These are phyloP conservation scores for Lactifluus volemus DNA, from an alignment of 768 basidiomycete genomes.

Conservation along the genomic window DNA sequence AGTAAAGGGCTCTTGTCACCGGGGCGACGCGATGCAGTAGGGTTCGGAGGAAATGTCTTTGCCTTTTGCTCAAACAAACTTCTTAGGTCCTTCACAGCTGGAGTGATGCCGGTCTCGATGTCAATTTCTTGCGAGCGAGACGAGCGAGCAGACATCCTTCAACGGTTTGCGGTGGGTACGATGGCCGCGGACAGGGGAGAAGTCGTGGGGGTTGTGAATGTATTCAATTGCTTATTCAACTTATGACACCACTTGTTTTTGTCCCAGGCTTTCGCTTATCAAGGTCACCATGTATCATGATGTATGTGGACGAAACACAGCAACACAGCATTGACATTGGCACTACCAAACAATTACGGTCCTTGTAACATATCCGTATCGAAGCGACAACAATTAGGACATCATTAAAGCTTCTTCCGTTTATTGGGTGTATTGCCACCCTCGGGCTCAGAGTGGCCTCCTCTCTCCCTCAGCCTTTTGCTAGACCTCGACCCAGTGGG, in stretches of 20 bases:
- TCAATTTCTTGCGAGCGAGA: neutral
- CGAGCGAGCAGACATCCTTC: neutral
- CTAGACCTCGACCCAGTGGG: neutral
- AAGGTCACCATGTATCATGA: too few relatives aligned
- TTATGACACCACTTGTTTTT: too few relatives aligned
- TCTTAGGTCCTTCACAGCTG: slow-evolving; percentile 12
- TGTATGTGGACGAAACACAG: neutral
- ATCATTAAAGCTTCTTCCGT: neutral
- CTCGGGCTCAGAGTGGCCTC: neutral
- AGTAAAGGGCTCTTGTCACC: neutral
- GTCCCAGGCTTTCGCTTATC: neutral
- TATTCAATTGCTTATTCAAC: too few relatives aligned
- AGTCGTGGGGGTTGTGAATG: neutral
- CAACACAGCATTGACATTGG: neutral
- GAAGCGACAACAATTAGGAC: neutral
- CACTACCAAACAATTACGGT: neutral
- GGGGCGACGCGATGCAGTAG: neutral
- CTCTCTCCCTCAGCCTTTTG: slow-evolving; percentile 6
- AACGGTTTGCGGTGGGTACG: neutral
- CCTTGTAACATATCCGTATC: neutral
- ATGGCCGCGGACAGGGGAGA: neutral
- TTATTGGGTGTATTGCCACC: neutral
- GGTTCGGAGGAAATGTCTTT: neutral
- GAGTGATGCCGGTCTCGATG: slow-evolving; percentile 1
- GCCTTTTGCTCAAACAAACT: slow-evolving; percentile 12